These are phyloP conservation scores for Chionographis japonica DNA, from an alignment of 106 monocot species.

Conservation along the genomic window DNA sequence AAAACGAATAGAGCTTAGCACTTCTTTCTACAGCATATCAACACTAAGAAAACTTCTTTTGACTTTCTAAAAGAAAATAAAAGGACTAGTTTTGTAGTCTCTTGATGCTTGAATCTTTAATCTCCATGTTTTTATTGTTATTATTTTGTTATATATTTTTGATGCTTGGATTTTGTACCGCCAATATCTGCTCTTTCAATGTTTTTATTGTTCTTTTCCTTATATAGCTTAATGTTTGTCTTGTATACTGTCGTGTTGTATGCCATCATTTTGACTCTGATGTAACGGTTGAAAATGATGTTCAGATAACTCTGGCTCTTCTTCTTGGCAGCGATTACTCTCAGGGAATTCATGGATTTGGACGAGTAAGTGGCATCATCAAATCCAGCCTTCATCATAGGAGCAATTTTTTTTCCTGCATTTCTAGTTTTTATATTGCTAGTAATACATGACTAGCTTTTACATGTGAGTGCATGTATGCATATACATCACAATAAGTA, in stretches of 20 bases:
- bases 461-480: not conserved
- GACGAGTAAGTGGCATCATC: slow-evolving; percentile 50
- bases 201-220: not conserved
- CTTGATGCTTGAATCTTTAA: too few species aligned
- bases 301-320: slow-evolving; percentile 76
- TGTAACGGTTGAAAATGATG: not conserved
- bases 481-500: not conserved
- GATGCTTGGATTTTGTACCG: too few species aligned
- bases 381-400: too few species aligned
- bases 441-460: not conserved
- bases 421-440: not conserved
- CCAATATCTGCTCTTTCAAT: too few species aligned
- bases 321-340: slow-evolving; percentile 93
- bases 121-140: too few species aligned
- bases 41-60: too few species aligned
- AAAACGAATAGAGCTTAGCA: too few species aligned
- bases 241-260: not conserved
- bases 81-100: too few species aligned
- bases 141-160: too few species aligned
- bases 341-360: slow-evolving; percentile 73
- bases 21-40: too few species aligned
- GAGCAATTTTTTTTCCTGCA: not conserved
- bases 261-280: not conserved
- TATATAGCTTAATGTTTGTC: not conserved
- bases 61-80: too few species aligned